Evolutionary conservation across 176 grass and related monocot species (phyloP).

Genomic region (Coix lacrymajobi): DNA sequence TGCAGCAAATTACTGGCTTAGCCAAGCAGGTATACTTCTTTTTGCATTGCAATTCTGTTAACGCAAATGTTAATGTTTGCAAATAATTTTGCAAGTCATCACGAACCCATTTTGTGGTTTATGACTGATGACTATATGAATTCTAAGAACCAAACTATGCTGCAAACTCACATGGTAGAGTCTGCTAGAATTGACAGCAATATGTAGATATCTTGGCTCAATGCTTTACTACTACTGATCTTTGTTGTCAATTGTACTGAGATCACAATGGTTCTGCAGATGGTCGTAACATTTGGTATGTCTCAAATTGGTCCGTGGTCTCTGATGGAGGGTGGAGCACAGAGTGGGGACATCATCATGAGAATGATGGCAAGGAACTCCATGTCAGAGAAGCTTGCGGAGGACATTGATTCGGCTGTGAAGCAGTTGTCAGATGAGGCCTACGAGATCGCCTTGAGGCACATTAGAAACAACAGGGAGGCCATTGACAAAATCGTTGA

Average conservation of each 20-base stretch:
- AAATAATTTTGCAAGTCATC: neutral
- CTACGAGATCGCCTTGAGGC: constrained; percentile 63
- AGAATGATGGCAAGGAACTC: constrained; percentile 98
- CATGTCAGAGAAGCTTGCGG: constrained; percentile 94
- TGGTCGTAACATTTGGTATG: constrained; percentile 95
- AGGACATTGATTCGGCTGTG: constrained; percentile 79
- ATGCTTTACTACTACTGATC: neutral
- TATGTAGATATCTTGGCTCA: neutral
- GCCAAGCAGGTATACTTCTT: constrained; percentile 72
- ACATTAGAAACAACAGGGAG: constrained; percentile 78
- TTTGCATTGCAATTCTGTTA: neutral
- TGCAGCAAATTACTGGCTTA: constrained; percentile 96
- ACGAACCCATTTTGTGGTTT: neutral
- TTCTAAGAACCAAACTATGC: neutral
- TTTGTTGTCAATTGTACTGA: constrained; percentile 11
- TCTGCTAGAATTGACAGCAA: neutral
- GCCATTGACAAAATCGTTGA: constrained; percentile 97
- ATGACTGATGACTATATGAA: neutral
- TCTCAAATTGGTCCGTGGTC: constrained; percentile 97
- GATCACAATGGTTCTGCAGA: constrained; percentile 41
- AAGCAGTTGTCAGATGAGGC: constrained; percentile 79
- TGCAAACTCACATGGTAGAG: neutral
- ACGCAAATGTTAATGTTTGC: neutral
- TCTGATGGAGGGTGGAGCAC: constrained; percentile 72
- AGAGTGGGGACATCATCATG: constrained; percentile 85